Evolutionary conservation across 1,284 basidiomycete genomes (phyloP).

Genomic region (Trichosporon sp.): DNA sequence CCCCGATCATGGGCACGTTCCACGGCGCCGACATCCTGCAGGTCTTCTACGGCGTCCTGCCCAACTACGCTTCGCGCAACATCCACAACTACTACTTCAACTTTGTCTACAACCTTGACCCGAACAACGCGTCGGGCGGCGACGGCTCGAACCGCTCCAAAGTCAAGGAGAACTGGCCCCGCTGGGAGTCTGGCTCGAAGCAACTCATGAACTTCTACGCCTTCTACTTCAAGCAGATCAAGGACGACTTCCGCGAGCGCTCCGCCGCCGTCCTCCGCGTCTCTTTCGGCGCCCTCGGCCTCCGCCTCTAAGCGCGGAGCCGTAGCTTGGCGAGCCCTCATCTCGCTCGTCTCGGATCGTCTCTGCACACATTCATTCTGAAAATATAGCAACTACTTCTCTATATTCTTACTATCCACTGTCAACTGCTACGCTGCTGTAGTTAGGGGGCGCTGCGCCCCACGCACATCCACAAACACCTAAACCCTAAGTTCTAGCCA

Average conservation of each 20-base stretch:
- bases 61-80: slow-evolving; percentile 16
- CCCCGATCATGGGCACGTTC: slow-evolving; percentile 20
- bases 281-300: background rate
- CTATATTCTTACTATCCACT: background rate
- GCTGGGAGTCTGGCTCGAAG: slow-evolving; percentile 1
- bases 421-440: background rate
- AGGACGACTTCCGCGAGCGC: slow-evolving; percentile 13
- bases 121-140: slow-evolving; percentile 18
- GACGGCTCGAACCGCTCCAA: slow-evolving; percentile 1
- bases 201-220: slow-evolving; percentile 16
- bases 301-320: background rate
- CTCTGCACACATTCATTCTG: background rate
- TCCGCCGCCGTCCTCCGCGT: background rate
- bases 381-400: background rate
- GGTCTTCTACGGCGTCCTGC: slow-evolving; percentile 21
- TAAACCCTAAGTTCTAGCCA: background rate
- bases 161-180: slow-evolving; percentile 15
- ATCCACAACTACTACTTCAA: slow-evolving; percentile 23
- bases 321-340: background rate
- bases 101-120: slow-evolving; percentile 24
- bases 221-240: slow-evolving; percentile 4
- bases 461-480: background rate
- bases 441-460: background rate
- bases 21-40: slow-evolving; percentile 18
- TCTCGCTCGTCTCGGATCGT: background rate